Percentiles rank a stretch among this genome's conserved stretches.
Conservation (phyloP, 2,329 filamentous ascomycete genomes). For the Clarireedia monteithiana region DNA sequence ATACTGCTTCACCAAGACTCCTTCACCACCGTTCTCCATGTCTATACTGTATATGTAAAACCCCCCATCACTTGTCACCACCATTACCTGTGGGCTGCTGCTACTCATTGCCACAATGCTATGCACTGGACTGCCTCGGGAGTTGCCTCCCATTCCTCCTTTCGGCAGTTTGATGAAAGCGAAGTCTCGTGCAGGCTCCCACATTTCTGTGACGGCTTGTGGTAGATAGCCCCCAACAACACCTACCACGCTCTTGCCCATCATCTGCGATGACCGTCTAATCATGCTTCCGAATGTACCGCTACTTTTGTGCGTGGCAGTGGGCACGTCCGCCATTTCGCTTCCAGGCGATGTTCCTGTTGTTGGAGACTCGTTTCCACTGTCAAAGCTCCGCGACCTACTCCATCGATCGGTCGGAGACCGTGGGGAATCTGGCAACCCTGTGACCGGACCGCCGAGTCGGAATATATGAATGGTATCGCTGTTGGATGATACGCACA, state of each 20-base stretch:
- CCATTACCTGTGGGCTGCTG: constrained; percentile 93
- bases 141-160: constrained; percentile 30
- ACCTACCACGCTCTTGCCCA: constrained; percentile 80
- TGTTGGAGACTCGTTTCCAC: constrained; percentile 43
- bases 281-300: constrained; percentile 86
- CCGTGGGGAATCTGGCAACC: constrained; percentile 29
- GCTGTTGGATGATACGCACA: constrained; percentile 92
- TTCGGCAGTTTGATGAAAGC: constrained; percentile 92
- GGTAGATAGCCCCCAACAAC: constrained; percentile 89
- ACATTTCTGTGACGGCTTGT: constrained; percentile 92
- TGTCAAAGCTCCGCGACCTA: constrained; percentile 44
- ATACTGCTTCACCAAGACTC: constrained; percentile 82
- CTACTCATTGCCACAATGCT: constrained; percentile 98
- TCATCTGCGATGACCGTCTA: constrained; percentile 88
- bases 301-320: constrained; percentile 43
- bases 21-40: constrained; percentile 89
- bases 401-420: constrained; percentile 20
- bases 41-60: constrained; percentile 96
- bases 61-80: constrained; percentile 89
- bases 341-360: constrained; percentile 24
- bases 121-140: constrained; percentile 50
- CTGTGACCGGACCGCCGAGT: constrained; percentile 44
- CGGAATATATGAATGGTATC: constrained; percentile 97
- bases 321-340: constrained; percentile 23
- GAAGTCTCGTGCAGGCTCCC: constrained; percentile 92